Percentiles rank a stretch among this genome's conserved stretches.
Conservation (phyloP, 2,329 filamentous ascomycete species). For the Hypocrella siamensis region DNA sequence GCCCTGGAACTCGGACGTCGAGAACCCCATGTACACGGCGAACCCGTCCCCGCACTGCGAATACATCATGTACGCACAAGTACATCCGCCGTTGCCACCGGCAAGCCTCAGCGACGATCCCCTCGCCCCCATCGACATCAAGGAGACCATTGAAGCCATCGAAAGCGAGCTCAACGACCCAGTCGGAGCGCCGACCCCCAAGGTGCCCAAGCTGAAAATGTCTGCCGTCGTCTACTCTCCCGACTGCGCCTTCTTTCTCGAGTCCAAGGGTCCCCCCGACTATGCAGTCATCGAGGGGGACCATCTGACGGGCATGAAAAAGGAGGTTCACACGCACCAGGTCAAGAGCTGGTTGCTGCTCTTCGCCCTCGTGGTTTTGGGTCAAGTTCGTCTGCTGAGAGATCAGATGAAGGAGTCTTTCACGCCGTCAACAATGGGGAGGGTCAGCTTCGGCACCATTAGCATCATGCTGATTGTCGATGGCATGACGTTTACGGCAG, state of each 20-base stretch:
- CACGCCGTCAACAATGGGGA: slow-evolving; percentile 50
- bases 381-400: slow-evolving; percentile 47
- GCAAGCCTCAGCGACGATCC: slow-evolving; percentile 10
- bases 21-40: slow-evolving; percentile 41
- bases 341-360: slow-evolving; percentile 44
- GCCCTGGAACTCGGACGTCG: slow-evolving; percentile 62
- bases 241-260: slow-evolving; percentile 51
- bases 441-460: slow-evolving; percentile 49
- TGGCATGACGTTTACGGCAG: slow-evolving; percentile 40
- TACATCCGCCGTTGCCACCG: slow-evolving; percentile 38
- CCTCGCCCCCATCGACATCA: slow-evolving; percentile 16
- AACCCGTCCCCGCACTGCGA: slow-evolving; percentile 66
- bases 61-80: slow-evolving; percentile 72
- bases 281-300: slow-evolving; percentile 33
- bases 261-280: slow-evolving; percentile 45
- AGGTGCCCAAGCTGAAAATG: slow-evolving; percentile 42
- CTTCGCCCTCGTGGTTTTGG: slow-evolving; percentile 39
- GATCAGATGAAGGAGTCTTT: slow-evolving; percentile 49
- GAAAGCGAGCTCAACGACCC: slow-evolving; percentile 49
- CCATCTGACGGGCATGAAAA: slow-evolving; percentile 45
- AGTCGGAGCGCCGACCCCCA: slow-evolving; percentile 38
- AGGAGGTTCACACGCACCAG: slow-evolving; percentile 39
- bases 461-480: slow-evolving; percentile 48
- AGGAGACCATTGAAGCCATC: slow-evolving; percentile 32
- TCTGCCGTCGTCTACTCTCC: slow-evolving; percentile 51